Base-by-base conservation (phyloP, 2,329 filamentous ascomycete species). In the Cordyceps pruinosa region DNA sequence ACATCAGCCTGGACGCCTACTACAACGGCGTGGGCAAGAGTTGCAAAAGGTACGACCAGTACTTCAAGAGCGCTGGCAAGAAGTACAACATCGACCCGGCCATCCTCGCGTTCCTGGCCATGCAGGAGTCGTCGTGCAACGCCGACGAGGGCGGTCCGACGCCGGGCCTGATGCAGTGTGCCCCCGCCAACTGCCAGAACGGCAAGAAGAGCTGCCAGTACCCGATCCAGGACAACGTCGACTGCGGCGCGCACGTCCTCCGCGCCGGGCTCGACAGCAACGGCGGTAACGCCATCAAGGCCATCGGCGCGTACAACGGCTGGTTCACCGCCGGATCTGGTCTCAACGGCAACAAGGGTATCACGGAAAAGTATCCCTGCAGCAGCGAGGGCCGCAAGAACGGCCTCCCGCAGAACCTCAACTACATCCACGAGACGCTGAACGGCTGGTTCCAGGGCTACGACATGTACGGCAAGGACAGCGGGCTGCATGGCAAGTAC, bases 401-500 rank as follows among this genome's bases (percentile, higher is more conserved):
- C 53, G 69, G 69, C 1, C 52, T 59, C 13, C 70, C 69, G 5
- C 69, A 70, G 63, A 71, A 70, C 55, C 57, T 73, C 50, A 66
- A 71, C 61, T 72, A 71, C 53, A 47, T 72, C 47, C 70, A 72
- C 37, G 64, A 71, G 63, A 65, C 65, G 12, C 58, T 72, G 42
- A 72, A 72, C 60, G 68, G 70, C 8, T 71, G 69, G 69, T 68
- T 72, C 57, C 63, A 68, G 59, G 69, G 70, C 2, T 57, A 68
- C 56, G 65, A 73, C 58, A 65, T 68, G 19, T 67, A 70, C 52
- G 66, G 67, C 17, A 58, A 60, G 48, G 65, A 69, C 48, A 48
- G 46, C 19, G 30, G 44, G n/a, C 52, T 62, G 7, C 59, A 58
- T 15, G 63, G 63, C 2, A 60, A 50, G 8, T 64, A 60, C 41